These are phyloP conservation scores for Haplosporangium gracile DNA, from an alignment of 192 early-diverging fungal genomes.

Conservation along the genomic window DNA sequence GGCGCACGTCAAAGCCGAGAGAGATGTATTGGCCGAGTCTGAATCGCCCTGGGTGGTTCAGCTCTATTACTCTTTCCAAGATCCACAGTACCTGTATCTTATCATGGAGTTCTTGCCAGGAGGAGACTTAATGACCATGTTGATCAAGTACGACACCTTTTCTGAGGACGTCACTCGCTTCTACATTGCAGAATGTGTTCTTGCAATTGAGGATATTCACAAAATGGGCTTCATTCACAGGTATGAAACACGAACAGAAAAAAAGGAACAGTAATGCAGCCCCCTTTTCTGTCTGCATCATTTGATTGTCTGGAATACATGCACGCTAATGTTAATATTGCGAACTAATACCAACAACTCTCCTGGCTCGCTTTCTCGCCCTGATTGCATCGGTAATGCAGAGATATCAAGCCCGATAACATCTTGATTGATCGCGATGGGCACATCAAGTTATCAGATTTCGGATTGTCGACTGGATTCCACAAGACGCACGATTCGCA, in stretches of 20 bases:
- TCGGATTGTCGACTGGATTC: constrained; percentile 98
- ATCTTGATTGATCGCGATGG: constrained; percentile 96
- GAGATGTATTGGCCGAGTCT: constrained; percentile 95
- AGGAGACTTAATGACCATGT: constrained; percentile 98
- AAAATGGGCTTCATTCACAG: constrained; percentile 93
- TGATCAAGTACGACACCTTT: constrained; percentile 98
- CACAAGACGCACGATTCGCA: constrained; percentile 98
- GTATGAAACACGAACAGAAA: constrained; percentile 39
- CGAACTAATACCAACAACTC: background rate
- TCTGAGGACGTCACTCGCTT: constrained; percentile 97
- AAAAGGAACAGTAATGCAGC: background rate
- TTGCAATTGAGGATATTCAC: constrained; percentile 93
- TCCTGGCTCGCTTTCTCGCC: background rate
- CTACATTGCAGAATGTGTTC: constrained; percentile 96
- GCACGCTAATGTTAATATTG: background rate
- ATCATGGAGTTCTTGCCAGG: constrained; percentile 99
- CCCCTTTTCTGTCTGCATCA: background rate
- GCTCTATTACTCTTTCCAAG: constrained; percentile 98
- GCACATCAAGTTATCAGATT: constrained; percentile 98
- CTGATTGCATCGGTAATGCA: constrained; percentile 3
- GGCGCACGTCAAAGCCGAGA: constrained; percentile 97
- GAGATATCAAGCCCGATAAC: constrained; percentile 88
- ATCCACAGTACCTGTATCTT: constrained; percentile 90
- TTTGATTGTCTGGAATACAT: background rate
- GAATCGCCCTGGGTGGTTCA: constrained; percentile 97